Evolutionary conservation across 2,329 filamentous ascomycete genomes (phyloP), one percentile per base, ranked within the genome.

Genomic region (Coniochaeta hoffmannii): DNA sequence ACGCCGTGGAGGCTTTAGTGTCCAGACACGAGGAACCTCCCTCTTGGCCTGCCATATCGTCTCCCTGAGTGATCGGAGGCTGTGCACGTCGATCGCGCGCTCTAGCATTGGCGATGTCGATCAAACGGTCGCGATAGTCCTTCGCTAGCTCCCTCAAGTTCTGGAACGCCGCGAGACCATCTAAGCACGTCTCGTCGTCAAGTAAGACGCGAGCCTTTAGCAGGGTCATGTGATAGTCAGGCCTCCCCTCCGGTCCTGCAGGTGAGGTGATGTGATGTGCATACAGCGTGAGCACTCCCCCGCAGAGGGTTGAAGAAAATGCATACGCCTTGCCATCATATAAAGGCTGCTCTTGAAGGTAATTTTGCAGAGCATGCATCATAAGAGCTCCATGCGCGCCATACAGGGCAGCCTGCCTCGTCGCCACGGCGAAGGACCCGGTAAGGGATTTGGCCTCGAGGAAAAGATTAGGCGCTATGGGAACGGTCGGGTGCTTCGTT

Each of bases 151-250:
- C 70, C 56, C 71, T 63, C 1, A 62, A 59, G 61, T 76, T 76
- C 50, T 73, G 66, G 57, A 73, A 72, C 50, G 69, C 69, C 3
- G 64, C 64, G 9, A 63, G 66, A 15, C 72, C 73, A 53, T 66
- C 11, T 14, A 62, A 44, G 55, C 73, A 76, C 2, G 50, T 61
- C 2, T 72, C 60, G 4, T 50, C 24, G 52, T 60, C 51, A 50
- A 0, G 65, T 72, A 61, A 75, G 57, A 3, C 1, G 56, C 34
- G 41, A 73, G 2, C 17, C 50, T 58, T 54, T 1, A 75, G 6
- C 54, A 68, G 60, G 11, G 68, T 73, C 69, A 75, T 76, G 52
- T 75, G 65, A 62, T 76, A 76, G 62, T 69, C 67, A 5, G 68
- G 69, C 52, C 50, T 67, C 61, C 58, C 66, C 59, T 59, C 66